phyloP scores from a whole-genome alignment of 2,329 filamentous ascomycete genomes.

The Exophiala xenobiotica region DNA sequence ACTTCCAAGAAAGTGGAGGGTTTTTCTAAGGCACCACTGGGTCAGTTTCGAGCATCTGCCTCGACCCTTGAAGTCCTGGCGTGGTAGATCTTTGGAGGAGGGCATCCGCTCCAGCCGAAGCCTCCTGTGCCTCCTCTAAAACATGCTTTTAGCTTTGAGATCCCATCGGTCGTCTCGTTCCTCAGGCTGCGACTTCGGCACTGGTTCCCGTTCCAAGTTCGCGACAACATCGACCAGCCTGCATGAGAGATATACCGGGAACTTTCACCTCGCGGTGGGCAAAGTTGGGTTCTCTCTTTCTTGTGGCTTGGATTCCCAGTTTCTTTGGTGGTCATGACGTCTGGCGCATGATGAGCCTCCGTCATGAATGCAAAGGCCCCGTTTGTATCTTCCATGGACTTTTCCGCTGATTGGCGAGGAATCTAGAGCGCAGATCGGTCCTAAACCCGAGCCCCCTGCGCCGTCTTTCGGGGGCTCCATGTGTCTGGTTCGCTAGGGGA shows the following conservation, averaged over 20 bases:
- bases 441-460: conserved; percentile 6
- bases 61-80: not conserved
- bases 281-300: too few species aligned
- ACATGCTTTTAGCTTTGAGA: not conserved
- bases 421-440: conserved; percentile 18
- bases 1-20: conserved; percentile 8
- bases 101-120: not conserved
- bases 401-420: conserved; percentile 3
- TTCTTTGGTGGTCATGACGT: not conserved
- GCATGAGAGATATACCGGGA: not conserved
- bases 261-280: not conserved
- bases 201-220: not conserved
- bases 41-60: too few species aligned
- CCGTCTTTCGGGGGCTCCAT: conserved; percentile 8
- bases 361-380: too few species aligned
- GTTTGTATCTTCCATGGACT: not conserved
- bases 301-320: too few species aligned
- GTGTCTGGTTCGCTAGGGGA: conserved; percentile 9
- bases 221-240: not conserved
- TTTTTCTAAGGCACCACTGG: not conserved
- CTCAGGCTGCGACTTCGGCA: not conserved
- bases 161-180: not conserved
- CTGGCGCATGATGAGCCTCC: too few species aligned
- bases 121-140: not conserved
- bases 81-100: not conserved